A percentile compares a stretch with the other conserved stretches of the same genome.
phyloP scores from a whole-genome alignment of 371 early-diverging fungal genomes.

The Mortierella sp. region DNA sequence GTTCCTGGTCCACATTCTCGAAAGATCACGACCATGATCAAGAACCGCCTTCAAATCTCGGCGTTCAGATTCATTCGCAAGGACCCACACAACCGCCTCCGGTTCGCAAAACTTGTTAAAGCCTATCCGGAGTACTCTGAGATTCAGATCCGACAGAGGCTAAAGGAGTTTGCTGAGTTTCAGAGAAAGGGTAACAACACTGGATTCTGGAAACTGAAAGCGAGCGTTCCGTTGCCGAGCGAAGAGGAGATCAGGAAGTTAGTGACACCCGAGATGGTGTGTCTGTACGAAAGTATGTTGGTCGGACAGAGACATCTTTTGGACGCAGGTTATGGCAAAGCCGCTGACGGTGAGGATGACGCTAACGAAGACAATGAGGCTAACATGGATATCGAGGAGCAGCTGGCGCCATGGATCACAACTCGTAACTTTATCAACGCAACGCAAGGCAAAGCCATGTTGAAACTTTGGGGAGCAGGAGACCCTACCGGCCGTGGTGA shows the following conservation, averaged over 20 bases:
- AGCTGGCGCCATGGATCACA: slow-evolving; percentile 97
- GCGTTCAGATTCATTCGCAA: slow-evolving; percentile 88
- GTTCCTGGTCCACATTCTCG: slow-evolving; percentile 98
- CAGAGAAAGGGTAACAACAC: slow-evolving; percentile 92
- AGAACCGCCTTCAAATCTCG: slow-evolving; percentile 88
- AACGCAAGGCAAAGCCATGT: slow-evolving; percentile 92
- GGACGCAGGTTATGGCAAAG: slow-evolving; percentile 92
- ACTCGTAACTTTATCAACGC: slow-evolving; percentile 97
- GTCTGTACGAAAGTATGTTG: slow-evolving; percentile 96
- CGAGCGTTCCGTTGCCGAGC: slow-evolving; percentile 78
- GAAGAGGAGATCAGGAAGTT: slow-evolving; percentile 97
- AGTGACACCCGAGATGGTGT: slow-evolving; percentile 99
- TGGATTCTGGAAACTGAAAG: slow-evolving; percentile 94
- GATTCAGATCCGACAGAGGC: slow-evolving; percentile 84
- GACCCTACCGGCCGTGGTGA: slow-evolving; percentile 98
- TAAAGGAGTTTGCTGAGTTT: slow-evolving; percentile 97
- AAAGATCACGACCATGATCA: slow-evolving; percentile 92
- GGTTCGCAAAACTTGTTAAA: slow-evolving; percentile 79
- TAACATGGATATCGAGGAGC: slow-evolving; percentile 88
- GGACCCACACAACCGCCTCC: slow-evolving; percentile 79
- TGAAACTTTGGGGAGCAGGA: slow-evolving; percentile 94
- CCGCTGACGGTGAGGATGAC: slow-evolving; percentile 72
- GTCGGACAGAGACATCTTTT: slow-evolving; percentile 95
- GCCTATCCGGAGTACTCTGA: slow-evolving; percentile 90
- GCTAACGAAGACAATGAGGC: slow-evolving; percentile 71